Base-by-base conservation (phyloP, 495 filamentous ascomycete genomes). In the Penicillium turbatum region DNA sequence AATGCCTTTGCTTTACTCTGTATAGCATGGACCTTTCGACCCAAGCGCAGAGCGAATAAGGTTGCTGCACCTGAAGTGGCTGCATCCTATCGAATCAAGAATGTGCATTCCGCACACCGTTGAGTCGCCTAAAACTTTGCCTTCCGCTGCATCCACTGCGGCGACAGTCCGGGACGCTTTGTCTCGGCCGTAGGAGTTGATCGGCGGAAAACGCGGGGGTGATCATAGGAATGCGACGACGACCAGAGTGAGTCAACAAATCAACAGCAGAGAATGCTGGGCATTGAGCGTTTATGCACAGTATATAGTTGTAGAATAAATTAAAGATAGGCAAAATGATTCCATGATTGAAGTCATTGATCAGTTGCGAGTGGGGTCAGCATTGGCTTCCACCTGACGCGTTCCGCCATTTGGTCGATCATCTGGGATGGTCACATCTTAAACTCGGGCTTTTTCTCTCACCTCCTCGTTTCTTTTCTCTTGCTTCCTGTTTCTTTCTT, bases 341-440 rank as follows among this genome's bases (percentile, higher is more conserved):
- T 3, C 17, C 21, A 24, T 2, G 21, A 24, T 24, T 24, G 21
- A 24, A 24, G 21, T 24, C 21, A 24, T 24, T 6, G 32, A 35
- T 35, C 10, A 34, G 44, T 26, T 16, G 43, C 15, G 21, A 26
- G 45, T 21, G 21, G 45, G 45, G 46, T 48, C 45, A 36, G 41
- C 15, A 17, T n/a, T 29, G 45, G 12, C 47, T 51, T 38, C 17
- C 55, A 48, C 55, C 55, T 57, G 55, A 57, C 55, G 29, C 50
- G 55, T 30, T 34, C 35, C 32, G 17, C 35, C 30, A 34, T 31
- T 11, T 21, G 13, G 36, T 32, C 37, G 48, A 57, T 53, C 43
- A 53, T 41, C 36, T 30, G 36, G 24, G 44, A 34, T 40, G 29
- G 35, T 51, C 48, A 51, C 41, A 27, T 16, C 15, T 30, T 29